phyloP scores from a whole-genome alignment of 768 basidiomycete genomes.

The Coprinopsis sp. region DNA sequence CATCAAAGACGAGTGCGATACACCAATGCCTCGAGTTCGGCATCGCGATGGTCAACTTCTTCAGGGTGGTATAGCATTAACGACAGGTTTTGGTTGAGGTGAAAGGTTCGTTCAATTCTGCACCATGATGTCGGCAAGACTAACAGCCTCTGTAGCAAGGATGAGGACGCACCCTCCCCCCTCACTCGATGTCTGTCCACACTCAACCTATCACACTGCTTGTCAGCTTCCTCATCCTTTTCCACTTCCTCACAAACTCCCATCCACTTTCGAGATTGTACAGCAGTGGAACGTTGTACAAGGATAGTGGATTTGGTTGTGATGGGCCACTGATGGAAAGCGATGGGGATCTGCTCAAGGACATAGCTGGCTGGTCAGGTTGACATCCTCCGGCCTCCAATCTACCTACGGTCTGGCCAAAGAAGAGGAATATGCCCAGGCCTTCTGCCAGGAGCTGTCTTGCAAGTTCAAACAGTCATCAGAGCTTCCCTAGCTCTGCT shows the following conservation, averaged over 20 bases:
- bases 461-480: constrained; percentile 19
- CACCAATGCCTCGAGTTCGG: constrained; percentile 47
- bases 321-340: constrained; percentile 11
- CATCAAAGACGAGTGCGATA: constrained; percentile 55
- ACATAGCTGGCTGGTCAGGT: constrained; percentile 19
- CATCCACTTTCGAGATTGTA: constrained; percentile 33
- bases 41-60: constrained; percentile 60
- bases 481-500: no score
- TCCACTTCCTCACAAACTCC: constrained; percentile 14
- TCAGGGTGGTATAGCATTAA: constrained; percentile 60
- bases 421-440: constrained; percentile 9
- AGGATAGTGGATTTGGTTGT: constrained; percentile 15
- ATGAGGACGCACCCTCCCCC: constrained; percentile 67
- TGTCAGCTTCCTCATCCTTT: constrained; percentile 41
- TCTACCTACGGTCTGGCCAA: constrained; percentile 12
- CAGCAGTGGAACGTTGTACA: constrained; percentile 25
- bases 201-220: constrained; percentile 44
- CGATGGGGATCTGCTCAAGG: constrained; percentile 11
- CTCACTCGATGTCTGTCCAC: constrained; percentile 59
- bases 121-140: no score
- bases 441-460: constrained; percentile 27
- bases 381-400: constrained; percentile 11
- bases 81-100: constrained; percentile 72
- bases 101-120: constrained; percentile 50
- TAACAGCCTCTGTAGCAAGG: constrained; percentile 47